A percentile compares a stretch with the other conserved stretches of the same genome.
These are phyloP conservation scores for Xylariaceae sp. DNA, from an alignment of 2,329 filamentous ascomycete species.

Conservation along the genomic window DNA sequence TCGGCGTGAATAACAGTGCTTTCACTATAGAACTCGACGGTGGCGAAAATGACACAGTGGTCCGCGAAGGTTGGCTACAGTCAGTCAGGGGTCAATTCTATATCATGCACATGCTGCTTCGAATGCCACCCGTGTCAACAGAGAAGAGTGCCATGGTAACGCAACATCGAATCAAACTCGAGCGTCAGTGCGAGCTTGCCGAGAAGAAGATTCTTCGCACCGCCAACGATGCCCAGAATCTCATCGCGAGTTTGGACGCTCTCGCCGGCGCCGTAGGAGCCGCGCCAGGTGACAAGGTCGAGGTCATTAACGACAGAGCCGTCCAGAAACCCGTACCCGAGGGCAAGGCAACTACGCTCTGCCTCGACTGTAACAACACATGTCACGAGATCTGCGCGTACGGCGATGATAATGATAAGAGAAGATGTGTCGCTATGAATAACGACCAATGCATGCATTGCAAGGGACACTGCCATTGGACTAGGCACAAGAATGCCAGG, in stretches of 20 bases:
- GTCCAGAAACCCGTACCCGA: neutral
- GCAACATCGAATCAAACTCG: neutral
- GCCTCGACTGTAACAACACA: neutral
- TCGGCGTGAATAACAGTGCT: neutral
- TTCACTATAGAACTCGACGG: neutral
- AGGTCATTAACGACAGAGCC: neutral
- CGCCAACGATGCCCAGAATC: neutral
- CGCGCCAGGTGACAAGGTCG: neutral
- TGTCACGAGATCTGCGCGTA: neutral
- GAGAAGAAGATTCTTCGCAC: neutral
- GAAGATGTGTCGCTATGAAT: neutral
- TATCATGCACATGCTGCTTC: neutral
- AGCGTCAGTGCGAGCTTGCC: neutral
- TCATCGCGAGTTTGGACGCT: neutral
- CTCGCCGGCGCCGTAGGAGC: neutral
- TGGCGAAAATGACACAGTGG: neutral
- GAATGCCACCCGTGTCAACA: neutral
- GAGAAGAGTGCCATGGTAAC: neutral
- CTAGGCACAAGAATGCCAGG: neutral
- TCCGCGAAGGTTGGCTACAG: neutral
- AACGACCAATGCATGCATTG: neutral
- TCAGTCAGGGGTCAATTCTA: neutral
- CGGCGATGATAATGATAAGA: neutral
- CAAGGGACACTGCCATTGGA: neutral
- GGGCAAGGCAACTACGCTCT: neutral